Conservation (phyloP, 257 asterid genomes). For the Linaria vulgaris region DNA sequence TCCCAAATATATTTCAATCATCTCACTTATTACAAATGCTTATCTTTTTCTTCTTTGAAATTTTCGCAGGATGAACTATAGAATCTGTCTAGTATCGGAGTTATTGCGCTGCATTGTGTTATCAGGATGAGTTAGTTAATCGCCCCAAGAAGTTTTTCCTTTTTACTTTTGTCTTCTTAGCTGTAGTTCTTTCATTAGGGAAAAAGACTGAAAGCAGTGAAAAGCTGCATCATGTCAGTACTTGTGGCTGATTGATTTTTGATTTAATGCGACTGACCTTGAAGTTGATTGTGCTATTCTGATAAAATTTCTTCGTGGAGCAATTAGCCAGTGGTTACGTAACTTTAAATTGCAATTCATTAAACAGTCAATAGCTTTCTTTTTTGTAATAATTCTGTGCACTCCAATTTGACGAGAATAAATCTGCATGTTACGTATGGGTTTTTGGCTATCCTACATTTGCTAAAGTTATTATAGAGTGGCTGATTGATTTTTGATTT, state of each 20-base stretch:
- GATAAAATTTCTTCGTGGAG: too few species aligned
- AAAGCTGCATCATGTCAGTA: neutral
- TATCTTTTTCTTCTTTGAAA: neutral
- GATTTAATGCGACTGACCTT: neutral
- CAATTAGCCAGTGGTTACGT: too few species aligned
- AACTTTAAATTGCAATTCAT: too few species aligned
- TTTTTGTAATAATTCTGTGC: too few species aligned
- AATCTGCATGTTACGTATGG: too few species aligned
- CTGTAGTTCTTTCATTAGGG: neutral
- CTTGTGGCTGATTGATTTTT: neutral
- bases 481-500: slow-evolving; percentile 5
- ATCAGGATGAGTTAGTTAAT: neutral
- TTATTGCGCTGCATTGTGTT: neutral
- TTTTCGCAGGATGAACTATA: slow-evolving; percentile 10
- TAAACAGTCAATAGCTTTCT: too few species aligned
- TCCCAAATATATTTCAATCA: neutral
- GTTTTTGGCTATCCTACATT: too few species aligned
- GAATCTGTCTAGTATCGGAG: neutral
- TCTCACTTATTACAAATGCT: too few species aligned
- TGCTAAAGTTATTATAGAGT: too few species aligned
- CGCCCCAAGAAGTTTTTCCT: neutral
- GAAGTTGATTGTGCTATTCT: too few species aligned
- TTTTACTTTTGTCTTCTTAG: neutral
- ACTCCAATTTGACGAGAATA: too few species aligned
- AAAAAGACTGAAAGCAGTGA: neutral